Evolutionary conservation across 495 filamentous ascomycete species (phyloP).

Genomic region (Aspergillus conjunctus): DNA sequence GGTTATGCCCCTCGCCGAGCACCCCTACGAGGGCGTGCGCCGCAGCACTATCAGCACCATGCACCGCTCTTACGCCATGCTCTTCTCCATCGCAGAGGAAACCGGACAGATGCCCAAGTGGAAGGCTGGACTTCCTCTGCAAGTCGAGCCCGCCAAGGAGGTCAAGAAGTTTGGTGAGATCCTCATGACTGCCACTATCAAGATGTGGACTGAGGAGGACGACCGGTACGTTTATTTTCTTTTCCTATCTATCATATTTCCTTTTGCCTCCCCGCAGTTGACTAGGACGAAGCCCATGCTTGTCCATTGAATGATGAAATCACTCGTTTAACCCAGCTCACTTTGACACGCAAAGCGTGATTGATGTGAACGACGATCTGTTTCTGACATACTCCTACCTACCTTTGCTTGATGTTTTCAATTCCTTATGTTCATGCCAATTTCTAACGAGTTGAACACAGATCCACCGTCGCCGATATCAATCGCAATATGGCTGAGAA

Average conservation of each 20-base stretch:
- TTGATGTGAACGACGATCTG: slow-evolving; percentile 85
- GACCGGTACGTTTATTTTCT: slow-evolving; percentile 72
- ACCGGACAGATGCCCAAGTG: slow-evolving; percentile 77
- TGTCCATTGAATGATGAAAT: slow-evolving; percentile 71
- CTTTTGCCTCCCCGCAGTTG: slow-evolving; percentile 1
- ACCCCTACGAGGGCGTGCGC: slow-evolving; percentile 89
- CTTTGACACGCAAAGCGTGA: slow-evolving; percentile 82
- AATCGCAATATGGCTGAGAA: slow-evolving; percentile 93
- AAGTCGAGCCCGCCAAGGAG: slow-evolving; percentile 72
- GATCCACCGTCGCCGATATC: slow-evolving; percentile 88
- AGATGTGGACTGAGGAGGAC: slow-evolving; percentile 83
- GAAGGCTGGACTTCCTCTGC: slow-evolving; percentile 83
- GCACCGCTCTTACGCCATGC: slow-evolving; percentile 89
- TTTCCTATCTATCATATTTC: slow-evolving; percentile 28
- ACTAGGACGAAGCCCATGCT: background rate
- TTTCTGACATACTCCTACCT: slow-evolving; percentile 33
- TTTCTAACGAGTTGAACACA: slow-evolving; percentile 52
- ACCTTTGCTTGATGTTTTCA: slow-evolving; percentile 20
- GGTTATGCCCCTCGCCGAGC: slow-evolving; percentile 76
- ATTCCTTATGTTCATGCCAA: slow-evolving; percentile 10
- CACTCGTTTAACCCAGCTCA: slow-evolving; percentile 98
- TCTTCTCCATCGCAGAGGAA: slow-evolving; percentile 85
- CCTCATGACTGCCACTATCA: slow-evolving; percentile 79
- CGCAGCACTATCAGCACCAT: slow-evolving; percentile 87
- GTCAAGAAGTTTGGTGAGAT: slow-evolving; percentile 85